Conservation (phyloP, 306 rosid species). For the Dalbergia oliveri region DNA sequence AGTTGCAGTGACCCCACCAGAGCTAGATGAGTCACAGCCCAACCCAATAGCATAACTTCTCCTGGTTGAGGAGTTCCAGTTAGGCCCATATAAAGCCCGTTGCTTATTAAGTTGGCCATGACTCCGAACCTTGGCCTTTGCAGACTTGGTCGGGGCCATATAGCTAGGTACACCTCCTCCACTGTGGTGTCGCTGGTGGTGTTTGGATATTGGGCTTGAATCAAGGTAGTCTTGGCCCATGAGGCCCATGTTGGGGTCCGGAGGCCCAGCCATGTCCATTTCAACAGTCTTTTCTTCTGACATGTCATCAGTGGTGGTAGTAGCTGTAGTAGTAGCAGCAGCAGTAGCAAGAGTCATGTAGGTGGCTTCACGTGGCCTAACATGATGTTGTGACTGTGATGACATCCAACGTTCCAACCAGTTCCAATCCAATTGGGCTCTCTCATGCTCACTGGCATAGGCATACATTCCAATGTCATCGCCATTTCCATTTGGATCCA, state of each 20-base stretch:
- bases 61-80: constrained; percentile 68
- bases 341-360: constrained; percentile 40
- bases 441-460: constrained; percentile 47
- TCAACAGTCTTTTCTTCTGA: constrained; percentile 89
- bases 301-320: constrained; percentile 57
- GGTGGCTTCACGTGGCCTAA: constrained; percentile 50
- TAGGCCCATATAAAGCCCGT: constrained; percentile 56
- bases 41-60: constrained; percentile 43
- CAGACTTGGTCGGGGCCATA: constrained; percentile 92
- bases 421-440: constrained; percentile 79
- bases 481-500: constrained; percentile 39
- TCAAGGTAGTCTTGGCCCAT: constrained; percentile 48
- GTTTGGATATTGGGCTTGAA: constrained; percentile 43
- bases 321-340: constrained; percentile 44
- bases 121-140: constrained; percentile 79
- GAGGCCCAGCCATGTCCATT: constrained; percentile 61
- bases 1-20: constrained; percentile 57
- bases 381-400: constrained; percentile 58
- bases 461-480: constrained; percentile 48
- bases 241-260: constrained; percentile 45
- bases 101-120: constrained; percentile 61
- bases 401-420: constrained; percentile 94
- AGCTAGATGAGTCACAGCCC: constrained; percentile 67
- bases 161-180: constrained; percentile 68
- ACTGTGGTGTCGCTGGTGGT: constrained; percentile 39